A percentile compares a stretch with the other conserved stretches of the same genome.
Conservation (phyloP, 164 flowering plant genomes). For the Buxus sempervirens region DNA sequence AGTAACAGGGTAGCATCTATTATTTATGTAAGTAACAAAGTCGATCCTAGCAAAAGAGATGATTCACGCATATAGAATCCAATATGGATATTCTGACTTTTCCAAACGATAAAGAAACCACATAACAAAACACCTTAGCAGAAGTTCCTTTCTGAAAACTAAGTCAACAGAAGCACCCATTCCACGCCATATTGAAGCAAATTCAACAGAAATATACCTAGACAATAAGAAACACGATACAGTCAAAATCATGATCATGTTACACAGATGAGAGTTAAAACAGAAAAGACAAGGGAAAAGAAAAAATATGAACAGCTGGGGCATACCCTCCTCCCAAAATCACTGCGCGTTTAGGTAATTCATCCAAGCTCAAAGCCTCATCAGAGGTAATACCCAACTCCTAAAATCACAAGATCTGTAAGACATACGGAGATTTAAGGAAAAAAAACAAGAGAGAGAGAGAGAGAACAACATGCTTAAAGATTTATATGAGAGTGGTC, state of each 20-base stretch:
- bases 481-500: neutral
- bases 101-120: neutral
- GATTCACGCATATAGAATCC: neutral
- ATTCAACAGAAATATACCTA: slow-evolving; percentile 97
- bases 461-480: neutral
- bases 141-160: slow-evolving; percentile 85
- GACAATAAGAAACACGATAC: slow-evolving; percentile 8
- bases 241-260: neutral
- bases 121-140: slow-evolving; percentile 59
- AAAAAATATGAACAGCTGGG: neutral
- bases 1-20: neutral
- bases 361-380: slow-evolving; percentile 97
- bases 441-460: no score
- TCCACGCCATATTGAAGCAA: slow-evolving; percentile 98
- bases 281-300: neutral
- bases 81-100: neutral
- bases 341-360: slow-evolving; percentile 82
- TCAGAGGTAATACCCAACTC: slow-evolving; percentile 94
- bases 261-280: neutral
- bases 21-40: no score
- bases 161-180: slow-evolving; percentile 85
- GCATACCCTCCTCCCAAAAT: slow-evolving; percentile 90
- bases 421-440: neutral
- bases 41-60: no score
- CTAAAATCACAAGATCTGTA: slow-evolving; percentile 30